phyloP scores from a whole-genome alignment of 1,284 basidiomycete species.

The Polyporus tsugae region DNA sequence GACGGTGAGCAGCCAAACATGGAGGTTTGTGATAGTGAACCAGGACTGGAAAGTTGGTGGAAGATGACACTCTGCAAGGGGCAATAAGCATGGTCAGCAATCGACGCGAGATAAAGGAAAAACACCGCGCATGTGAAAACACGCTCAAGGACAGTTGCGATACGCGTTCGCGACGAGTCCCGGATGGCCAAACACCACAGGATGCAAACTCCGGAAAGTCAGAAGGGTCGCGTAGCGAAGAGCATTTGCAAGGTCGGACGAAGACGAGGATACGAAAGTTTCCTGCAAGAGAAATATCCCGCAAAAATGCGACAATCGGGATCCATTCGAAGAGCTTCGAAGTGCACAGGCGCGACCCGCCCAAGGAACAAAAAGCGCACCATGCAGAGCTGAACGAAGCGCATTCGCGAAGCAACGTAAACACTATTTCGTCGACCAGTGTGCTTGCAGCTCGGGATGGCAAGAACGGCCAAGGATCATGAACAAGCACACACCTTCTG shows the following conservation, averaged over 20 bases:
- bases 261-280: too few relatives aligned
- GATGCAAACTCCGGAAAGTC: too few relatives aligned
- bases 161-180: too few relatives aligned
- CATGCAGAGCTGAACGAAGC: too few relatives aligned
- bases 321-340: too few relatives aligned
- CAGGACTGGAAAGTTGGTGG: slow-evolving; percentile 97
- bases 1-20: slow-evolving; percentile 91
- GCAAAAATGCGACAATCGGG: not conserved
- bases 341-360: too few relatives aligned
- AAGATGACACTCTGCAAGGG: slow-evolving; percentile 77
- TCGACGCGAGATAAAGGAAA: slow-evolving; percentile 5
- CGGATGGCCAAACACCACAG: too few relatives aligned
- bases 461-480: not conserved
- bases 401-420: not conserved
- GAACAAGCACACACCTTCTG: slow-evolving; percentile 55
- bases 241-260: too few relatives aligned
- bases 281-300: not conserved
- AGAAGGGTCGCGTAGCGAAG: too few relatives aligned
- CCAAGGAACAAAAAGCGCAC: too few relatives aligned
- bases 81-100: not conserved
- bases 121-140: not conserved
- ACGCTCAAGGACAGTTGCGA: too few relatives aligned
- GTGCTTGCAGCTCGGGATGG: not conserved
- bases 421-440: not conserved
- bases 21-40: slow-evolving; percentile 95